Evolutionary conservation across 768 basidiomycete species (phyloP).

Genomic region (Tricholoma flavovirens): DNA sequence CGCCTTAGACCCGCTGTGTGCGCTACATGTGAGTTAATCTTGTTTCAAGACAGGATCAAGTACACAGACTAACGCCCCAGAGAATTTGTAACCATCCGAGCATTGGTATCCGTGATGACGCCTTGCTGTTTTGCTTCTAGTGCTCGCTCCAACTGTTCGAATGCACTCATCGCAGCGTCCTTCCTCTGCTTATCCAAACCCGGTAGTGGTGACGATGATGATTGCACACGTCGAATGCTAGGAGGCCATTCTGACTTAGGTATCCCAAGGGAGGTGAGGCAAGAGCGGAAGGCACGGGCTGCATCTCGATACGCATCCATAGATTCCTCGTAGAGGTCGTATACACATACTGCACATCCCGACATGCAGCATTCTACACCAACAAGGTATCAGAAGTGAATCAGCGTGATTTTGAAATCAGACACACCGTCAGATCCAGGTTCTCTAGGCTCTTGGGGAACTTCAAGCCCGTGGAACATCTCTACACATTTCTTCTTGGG

Average conservation of each 20-base stretch:
- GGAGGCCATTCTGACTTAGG: conserved; percentile 64
- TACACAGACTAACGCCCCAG: conserved; percentile 20
- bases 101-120: neutral
- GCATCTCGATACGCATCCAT: conserved; percentile 56
- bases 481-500: conserved; percentile 5
- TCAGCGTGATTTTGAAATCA: neutral
- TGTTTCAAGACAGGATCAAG: neutral
- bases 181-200: conserved; percentile 19
- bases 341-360: conserved; percentile 87
- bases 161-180: conserved; percentile 50
- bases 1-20: neutral
- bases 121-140: conserved; percentile 42
- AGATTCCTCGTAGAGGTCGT: conserved; percentile 80
- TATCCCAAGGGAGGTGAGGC: conserved; percentile 43
- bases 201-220: neutral
- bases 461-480: conserved; percentile 46
- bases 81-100: neutral
- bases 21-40: conserved; percentile 2
- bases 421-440: conserved; percentile 63
- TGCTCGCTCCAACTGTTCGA: conserved; percentile 64
- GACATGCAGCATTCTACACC: conserved; percentile 89
- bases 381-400: neutral
- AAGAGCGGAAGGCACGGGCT: conserved; percentile 40
- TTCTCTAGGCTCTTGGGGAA: conserved; percentile 57
- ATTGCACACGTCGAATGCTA: conserved; percentile 29